A percentile compares a stretch with the other conserved stretches of the same genome.
These are phyloP conservation scores for Colletotrichum musicola DNA, from an alignment of 2,329 filamentous ascomycete species.

Conservation along the genomic window DNA sequence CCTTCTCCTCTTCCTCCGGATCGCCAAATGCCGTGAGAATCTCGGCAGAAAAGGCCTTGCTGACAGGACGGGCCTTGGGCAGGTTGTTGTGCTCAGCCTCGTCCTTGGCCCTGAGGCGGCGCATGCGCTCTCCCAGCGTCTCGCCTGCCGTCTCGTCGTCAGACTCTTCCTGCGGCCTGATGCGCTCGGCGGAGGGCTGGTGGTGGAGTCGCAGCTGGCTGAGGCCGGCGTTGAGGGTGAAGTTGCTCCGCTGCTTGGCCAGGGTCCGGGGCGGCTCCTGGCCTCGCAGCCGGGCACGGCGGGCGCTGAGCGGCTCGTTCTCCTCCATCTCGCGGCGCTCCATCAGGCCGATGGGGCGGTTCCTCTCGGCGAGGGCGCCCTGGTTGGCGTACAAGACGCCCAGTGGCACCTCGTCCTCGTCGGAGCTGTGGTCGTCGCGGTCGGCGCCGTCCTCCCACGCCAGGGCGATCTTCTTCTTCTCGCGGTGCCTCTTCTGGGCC, in stretches of 20 bases:
- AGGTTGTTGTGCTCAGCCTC: slow-evolving; percentile 59
- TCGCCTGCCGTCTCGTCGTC: slow-evolving; percentile 70
- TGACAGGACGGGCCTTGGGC: slow-evolving; percentile 70
- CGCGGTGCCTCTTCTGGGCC: slow-evolving; percentile 80
- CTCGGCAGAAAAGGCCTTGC: slow-evolving; percentile 75
- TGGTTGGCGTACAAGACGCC: slow-evolving; percentile 80
- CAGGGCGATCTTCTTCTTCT: slow-evolving; percentile 82
- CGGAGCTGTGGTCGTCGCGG: slow-evolving; percentile 58
- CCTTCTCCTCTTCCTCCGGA: slow-evolving; percentile 49
- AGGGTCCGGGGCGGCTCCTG: slow-evolving; percentile 56
- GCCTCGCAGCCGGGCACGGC: slow-evolving; percentile 81
- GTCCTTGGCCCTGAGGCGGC: slow-evolving; percentile 72
- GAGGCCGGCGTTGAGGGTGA: slow-evolving; percentile 53
- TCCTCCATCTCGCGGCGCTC: slow-evolving; percentile 89
- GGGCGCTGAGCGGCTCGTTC: slow-evolving; percentile 86
- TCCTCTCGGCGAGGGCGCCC: slow-evolving; percentile 67
- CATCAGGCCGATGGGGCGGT: slow-evolving; percentile 79
- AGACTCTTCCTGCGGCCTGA: slow-evolving; percentile 43
- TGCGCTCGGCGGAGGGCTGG: slow-evolving; percentile 40
- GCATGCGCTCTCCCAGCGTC: slow-evolving; percentile 75
- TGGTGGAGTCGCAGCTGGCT: slow-evolving; percentile 45
- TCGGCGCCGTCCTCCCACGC: slow-evolving; percentile 85
- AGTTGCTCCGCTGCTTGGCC: slow-evolving; percentile 58
- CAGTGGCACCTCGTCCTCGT: slow-evolving; percentile 89
- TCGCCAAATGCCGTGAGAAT: slow-evolving; percentile 74